Evolutionary conservation across 1,284 basidiomycete genomes (phyloP), one percentile per base, ranked within the genome.

Genomic region (Cutaneotrichosporon daszewskae): DNA sequence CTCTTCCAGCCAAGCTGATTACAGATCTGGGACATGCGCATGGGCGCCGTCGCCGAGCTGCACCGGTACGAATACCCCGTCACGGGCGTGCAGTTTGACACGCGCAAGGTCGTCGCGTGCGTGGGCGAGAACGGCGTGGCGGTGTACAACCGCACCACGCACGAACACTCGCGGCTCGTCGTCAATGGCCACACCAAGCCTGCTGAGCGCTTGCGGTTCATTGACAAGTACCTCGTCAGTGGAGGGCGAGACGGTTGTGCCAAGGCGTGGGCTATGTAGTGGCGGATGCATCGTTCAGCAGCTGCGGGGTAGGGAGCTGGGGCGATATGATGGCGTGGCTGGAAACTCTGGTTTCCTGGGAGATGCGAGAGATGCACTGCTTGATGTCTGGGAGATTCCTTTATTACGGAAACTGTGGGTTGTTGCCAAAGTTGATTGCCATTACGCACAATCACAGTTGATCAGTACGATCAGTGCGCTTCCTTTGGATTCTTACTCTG

Each of bases 21-120:
- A 10, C 57, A 90, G 87, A 87, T 92, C 55, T 99, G 95, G 95
- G 95, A 99, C 64, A 79, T 99, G 36, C 82, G 95, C 18, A 91
- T 84, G 22, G 94, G 95, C 23, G 78, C 81, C 18, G 83, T 85
- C 37, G 81, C 84, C 47, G 92, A 98, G 59, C 88, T 89, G 7
- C 81, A 98, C 53, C 80, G 83, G 55, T 96, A 88, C 70, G 91
- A 97, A 56, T 82, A 87, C 67, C 84, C 85, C 5, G 85, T 98
- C 29, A 95, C 90, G 2, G 81, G 81, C 17, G 74, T 99, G 32
- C 95, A 98, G 67, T 99, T 98, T 65, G 89, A 99, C 71, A 85
- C 82, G 31, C 78, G 95, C 39, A 97, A 97, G 73, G 84, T 98
- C 37, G 77, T 97, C 32, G 84, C 90, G 7, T 90, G 91, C n/a